Conservation (phyloP, 441 rosid species). For the Erodium texanum region DNA sequence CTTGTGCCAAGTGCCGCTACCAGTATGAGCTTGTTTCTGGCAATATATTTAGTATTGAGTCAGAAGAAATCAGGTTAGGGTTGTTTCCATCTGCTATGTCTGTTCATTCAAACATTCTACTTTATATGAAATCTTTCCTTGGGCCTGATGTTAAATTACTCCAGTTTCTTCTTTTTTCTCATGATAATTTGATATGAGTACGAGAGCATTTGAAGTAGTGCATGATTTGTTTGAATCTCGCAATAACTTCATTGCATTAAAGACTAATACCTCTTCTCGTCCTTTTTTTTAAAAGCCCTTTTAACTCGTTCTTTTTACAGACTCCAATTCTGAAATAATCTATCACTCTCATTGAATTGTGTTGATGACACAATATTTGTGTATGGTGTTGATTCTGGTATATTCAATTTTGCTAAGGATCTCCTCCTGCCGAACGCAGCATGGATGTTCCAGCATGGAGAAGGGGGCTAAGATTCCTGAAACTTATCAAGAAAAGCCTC, state of each 20-base stretch:
- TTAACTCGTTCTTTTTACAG: background rate
- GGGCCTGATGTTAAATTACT: conserved; percentile 3
- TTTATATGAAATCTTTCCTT: background rate
- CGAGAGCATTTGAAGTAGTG: background rate
- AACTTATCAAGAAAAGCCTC: conserved; percentile 52
- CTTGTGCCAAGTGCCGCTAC: conserved; percentile 81
- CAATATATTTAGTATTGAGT: conserved; percentile 51
- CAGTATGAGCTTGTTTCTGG: conserved; percentile 92
- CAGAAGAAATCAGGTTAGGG: conserved; percentile 82
- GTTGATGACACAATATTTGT: conserved; percentile 20
- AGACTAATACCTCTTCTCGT: background rate
- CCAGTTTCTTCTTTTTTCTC: background rate
- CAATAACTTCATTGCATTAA: background rate
- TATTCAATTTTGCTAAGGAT: conserved; percentile 95
- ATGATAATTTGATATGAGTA: conserved; percentile 6
- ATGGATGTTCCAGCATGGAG: conserved; percentile 89
- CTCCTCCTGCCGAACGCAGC: conserved; percentile 99
- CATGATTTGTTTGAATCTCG: background rate
- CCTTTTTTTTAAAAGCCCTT: background rate
- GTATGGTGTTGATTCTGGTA: conserved; percentile 81
- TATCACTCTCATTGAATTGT: background rate
- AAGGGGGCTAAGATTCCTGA: conserved; percentile 72
- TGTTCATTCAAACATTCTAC: conserved; percentile 1
- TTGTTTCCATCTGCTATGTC: conserved; percentile 18
- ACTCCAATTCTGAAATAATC: background rate